Base-by-base conservation (phyloP, 768 basidiomycete genomes). In the Termitomyces sp. region DNA sequence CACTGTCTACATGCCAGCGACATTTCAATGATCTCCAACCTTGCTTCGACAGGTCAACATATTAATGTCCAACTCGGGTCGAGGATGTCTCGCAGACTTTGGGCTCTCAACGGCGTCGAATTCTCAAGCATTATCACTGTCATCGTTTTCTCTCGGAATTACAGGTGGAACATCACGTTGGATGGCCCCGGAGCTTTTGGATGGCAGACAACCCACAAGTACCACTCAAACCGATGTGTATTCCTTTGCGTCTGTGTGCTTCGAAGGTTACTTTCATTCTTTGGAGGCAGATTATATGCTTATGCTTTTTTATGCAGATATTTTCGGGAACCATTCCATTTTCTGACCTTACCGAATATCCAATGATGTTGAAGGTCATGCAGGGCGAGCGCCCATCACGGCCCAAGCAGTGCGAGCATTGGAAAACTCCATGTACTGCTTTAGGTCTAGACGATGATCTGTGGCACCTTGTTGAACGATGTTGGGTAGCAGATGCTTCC, bases 321-420 rank as follows among this genome's bases (percentile, higher is more conserved):
- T 45, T 45, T 9, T 45, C 43, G 2, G 43, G 43, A 8, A 45
- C 43, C 43, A n/a, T 45, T 20, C 43, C 43, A 96, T 34, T 8
- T 34, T 34, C 34, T 34, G 34, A 8, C 34, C 34, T 34, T 34
- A 42, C 20, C 2, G 40, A 42, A 12, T 42, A 14, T 42, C 14
- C 40, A 42, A 12, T 42, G 12, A 42, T 15, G 40, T 15, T 42
- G 3, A 15, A 12, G 4, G 14, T 42, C 11, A 42, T 42, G 40
- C 40, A 15, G 11, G 11, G 40, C 14, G 40, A 42, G 40, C 40
- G 40, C 14, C 40, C 40, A 15, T 42, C 5, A 15, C 40, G 40
- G 4, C 40, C 40, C 14, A 42, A 46, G 20, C 47, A 29, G 5
- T 48, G 47, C 5, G 47, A 48, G 10, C 47, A 25, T 5, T 48